Percentiles rank a stretch among this genome's conserved stretches.
These are phyloP conservation scores for Rhizoctonia solani DNA, from an alignment of 1,284 basidiomycete genomes.

Conservation along the genomic window DNA sequence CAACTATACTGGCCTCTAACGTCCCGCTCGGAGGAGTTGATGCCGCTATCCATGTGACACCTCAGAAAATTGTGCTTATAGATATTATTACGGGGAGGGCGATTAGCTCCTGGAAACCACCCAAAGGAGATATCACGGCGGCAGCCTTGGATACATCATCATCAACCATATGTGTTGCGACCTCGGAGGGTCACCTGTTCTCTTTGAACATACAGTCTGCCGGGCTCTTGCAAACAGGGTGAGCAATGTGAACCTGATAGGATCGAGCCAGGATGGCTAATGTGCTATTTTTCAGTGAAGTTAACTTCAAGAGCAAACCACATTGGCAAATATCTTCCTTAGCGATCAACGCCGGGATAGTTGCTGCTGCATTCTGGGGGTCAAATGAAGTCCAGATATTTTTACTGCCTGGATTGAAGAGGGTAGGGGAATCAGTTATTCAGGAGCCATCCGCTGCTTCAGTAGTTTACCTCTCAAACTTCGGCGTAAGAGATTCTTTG, in stretches of 20 bases:
- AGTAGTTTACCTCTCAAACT: conserved; percentile 71
- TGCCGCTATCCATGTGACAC: conserved; percentile 20
- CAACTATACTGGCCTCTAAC: conserved; percentile 1
- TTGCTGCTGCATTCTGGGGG: conserved; percentile 79
- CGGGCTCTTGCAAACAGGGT: not conserved
- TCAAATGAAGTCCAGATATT: conserved; percentile 67
- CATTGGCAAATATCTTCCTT: conserved; percentile 44
- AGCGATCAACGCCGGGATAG: conserved; percentile 46
- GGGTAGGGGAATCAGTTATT: conserved; percentile 40
- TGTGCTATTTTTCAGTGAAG: not conserved
- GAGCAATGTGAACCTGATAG: not conserved
- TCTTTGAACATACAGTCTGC: conserved; percentile 8
- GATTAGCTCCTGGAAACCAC: conserved; percentile 23
- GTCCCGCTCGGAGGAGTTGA: conserved; percentile 4
- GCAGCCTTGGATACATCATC: not conserved
- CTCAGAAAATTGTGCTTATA: not conserved
- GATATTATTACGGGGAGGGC: conserved; percentile 8
- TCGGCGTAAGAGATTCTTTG: conserved; percentile 52
- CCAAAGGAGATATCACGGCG: conserved; percentile 4
- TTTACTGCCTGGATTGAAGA: conserved; percentile 52
- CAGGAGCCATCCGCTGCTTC: conserved; percentile 51
- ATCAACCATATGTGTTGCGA: conserved; percentile 1
- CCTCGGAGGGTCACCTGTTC: conserved; percentile 2
- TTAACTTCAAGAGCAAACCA: conserved; percentile 25
- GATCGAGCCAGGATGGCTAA: not conserved